Evolutionary conservation across 306 rosid genomes (phyloP).

Genomic region (Aeschynomene evenia): DNA sequence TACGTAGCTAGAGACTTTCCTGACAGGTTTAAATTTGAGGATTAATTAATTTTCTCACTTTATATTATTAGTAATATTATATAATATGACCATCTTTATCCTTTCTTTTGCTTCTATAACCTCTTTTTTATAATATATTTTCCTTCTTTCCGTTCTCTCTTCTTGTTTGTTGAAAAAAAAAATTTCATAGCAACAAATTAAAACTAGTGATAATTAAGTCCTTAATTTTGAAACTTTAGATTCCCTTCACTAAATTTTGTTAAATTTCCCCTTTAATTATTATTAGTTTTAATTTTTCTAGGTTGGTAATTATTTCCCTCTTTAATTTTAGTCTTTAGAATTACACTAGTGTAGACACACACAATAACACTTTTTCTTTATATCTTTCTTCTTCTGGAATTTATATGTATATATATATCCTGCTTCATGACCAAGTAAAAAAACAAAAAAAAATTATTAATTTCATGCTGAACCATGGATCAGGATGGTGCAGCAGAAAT

Average conservation of each 20-base stretch:
- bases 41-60: conserved; percentile 23
- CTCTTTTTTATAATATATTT: conserved; percentile 16
- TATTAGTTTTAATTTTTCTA: conserved; percentile 6
- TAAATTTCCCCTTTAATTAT: conserved; percentile 13
- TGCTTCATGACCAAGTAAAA: conserved; percentile 35
- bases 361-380: conserved; percentile 26
- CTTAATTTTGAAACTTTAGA: conserved; percentile 14
- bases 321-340: conserved; percentile 4
- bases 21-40: conserved; percentile 23
- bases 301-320: neutral
- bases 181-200: neutral
- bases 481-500: conserved; percentile 35
- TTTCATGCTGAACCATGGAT: conserved; percentile 34
- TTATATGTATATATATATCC: no score
- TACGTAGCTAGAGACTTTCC: conserved; percentile 26
- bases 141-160: conserved; percentile 14
- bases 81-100: conserved; percentile 28
- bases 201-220: conserved; percentile 4
- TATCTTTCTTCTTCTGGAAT: conserved; percentile 29
- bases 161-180: neutral
- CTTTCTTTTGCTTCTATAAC: conserved; percentile 25
- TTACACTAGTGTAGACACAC: conserved; percentile 5
- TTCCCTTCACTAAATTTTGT: neutral
- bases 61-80: conserved; percentile 9
- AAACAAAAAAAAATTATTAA: conserved; percentile 15